A percentile compares a stretch with the other conserved stretches of the same genome.
Conservation (phyloP, 2,329 filamentous ascomycete genomes). For the Gaeumannomyces tritici region DNA sequence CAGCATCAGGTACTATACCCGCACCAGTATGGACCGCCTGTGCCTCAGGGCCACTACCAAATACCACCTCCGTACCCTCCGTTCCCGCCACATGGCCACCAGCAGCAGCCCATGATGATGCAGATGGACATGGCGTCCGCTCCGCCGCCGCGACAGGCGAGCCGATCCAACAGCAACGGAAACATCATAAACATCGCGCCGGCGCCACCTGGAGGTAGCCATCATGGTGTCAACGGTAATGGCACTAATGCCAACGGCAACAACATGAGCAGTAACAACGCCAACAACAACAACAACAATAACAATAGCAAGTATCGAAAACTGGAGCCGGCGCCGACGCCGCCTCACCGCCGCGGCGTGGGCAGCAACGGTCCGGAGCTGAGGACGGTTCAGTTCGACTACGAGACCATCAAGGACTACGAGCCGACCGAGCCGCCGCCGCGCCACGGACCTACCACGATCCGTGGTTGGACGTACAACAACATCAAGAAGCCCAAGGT, state of each 20-base stretch:
- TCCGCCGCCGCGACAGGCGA: neutral
- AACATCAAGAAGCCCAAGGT: conserved; percentile 23
- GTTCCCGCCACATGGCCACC: neutral
- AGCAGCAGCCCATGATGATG: neutral
- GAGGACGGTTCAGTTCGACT: conserved; percentile 48
- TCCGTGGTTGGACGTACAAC: conserved; percentile 46
- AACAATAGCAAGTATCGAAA: conserved; percentile 42
- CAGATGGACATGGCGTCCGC: neutral
- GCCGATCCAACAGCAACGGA: conserved; percentile 15
- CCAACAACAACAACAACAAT: conserved; percentile 4
- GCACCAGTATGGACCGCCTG: neutral
- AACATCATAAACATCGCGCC: neutral
- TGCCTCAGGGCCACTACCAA: neutral
- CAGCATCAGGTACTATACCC: neutral
- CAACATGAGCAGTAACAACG: neutral
- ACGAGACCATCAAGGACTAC: conserved; percentile 49
- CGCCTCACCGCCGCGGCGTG: conserved; percentile 38
- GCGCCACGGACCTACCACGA: conserved; percentile 43
- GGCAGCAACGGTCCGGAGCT: conserved; percentile 38
- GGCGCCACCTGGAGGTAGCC: neutral
- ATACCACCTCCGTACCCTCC: neutral
- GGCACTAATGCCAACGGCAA: conserved; percentile 1
- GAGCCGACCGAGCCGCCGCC: conserved; percentile 44
- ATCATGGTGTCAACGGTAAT: neutral
- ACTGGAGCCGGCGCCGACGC: conserved; percentile 47